A percentile compares a stretch with the other conserved stretches of the same genome.
These are phyloP conservation scores for Sporothrix humicola DNA, from an alignment of 2,329 filamentous ascomycete genomes.

Conservation along the genomic window DNA sequence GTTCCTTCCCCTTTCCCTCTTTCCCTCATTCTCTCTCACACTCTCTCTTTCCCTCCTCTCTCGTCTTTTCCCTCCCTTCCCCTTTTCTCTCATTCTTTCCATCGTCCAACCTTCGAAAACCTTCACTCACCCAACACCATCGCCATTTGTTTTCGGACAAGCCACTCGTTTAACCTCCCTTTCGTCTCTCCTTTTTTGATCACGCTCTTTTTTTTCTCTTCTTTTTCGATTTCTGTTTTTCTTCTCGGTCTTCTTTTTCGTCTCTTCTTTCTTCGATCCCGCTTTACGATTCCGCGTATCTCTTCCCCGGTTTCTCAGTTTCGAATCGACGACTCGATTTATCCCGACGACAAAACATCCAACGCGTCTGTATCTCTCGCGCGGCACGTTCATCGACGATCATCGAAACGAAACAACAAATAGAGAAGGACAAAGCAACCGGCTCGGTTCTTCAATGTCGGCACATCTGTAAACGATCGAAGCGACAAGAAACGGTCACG, in stretches of 20 bases:
- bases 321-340: conserved; percentile 19
- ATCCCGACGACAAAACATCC: conserved; percentile 15
- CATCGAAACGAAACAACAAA: conserved; percentile 11
- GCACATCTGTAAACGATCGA: conserved; percentile 3
- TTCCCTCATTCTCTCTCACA: conserved; percentile 24
- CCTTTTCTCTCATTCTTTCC: conserved; percentile 28
- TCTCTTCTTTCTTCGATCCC: background rate
- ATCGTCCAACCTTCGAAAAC: conserved; percentile 28
- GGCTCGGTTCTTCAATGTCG: conserved; percentile 22
- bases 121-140: conserved; percentile 28
- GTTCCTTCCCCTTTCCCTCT: conserved; percentile 25
- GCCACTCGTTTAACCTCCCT: conserved; percentile 28
- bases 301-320: background rate
- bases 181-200: conserved; percentile 21
- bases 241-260: conserved; percentile 17
- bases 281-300: conserved; percentile 6
- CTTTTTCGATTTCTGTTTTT: conserved; percentile 6
- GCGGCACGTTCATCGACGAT: conserved; percentile 24
- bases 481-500: conserved; percentile 9
- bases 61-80: conserved; percentile 26
- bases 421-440: background rate
- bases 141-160: conserved; percentile 26
- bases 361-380: conserved; percentile 19
- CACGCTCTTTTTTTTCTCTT: conserved; percentile 26
- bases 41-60: conserved; percentile 15